Evolutionary conservation across 73 alveolate genomes (phyloP), one percentile per base, ranked within the genome.

Genomic region (Breviolum minutum): DNA sequence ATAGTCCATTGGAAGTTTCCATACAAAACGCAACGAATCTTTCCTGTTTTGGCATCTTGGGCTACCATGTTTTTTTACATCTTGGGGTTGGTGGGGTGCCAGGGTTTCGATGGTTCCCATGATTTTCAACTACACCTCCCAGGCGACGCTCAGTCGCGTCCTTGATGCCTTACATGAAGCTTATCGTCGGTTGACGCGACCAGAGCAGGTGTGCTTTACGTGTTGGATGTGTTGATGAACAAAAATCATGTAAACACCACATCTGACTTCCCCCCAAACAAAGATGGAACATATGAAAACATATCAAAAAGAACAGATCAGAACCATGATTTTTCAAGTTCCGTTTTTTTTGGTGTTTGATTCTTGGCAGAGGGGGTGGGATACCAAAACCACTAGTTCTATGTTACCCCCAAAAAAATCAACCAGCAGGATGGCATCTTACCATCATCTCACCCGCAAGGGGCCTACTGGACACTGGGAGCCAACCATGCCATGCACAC

Each of bases 131-230:
- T 68, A 22, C 17, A 69, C 2, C 27, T 6, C 79, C 19, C n/a
- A 92, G 98, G 79, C 91, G 10, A 66, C 90, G 29, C n/a, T 92
- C 27, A 60, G 80, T 17, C 98, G 98, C 0, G 98, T 92, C 66
- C 32, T 92, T 90, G 98, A 74, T 80, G 30, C 91, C 80, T 80
- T 92, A 69, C n/a, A 69, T 48, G 98, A 92, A 81, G 98, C 98
- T 79, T 92, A 92, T 81, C 90, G 98, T 8, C 89, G 98, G 27
- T 90, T 92, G 48, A 27, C 98, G 22, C 90, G 98, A 14, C 98
- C 98, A 5, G 98, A 92, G 79, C 86, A 92, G 98, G 98, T 27
- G 16, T 17, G 86, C 27, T 77, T 0, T 0, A 9, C 26, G 13
- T 77, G 11, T 27, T 30, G 64, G 32, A 77, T 8, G 63, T 14